phyloP scores from a whole-genome alignment of 2,329 filamentous ascomycete genomes.

The Alternaria longipes region DNA sequence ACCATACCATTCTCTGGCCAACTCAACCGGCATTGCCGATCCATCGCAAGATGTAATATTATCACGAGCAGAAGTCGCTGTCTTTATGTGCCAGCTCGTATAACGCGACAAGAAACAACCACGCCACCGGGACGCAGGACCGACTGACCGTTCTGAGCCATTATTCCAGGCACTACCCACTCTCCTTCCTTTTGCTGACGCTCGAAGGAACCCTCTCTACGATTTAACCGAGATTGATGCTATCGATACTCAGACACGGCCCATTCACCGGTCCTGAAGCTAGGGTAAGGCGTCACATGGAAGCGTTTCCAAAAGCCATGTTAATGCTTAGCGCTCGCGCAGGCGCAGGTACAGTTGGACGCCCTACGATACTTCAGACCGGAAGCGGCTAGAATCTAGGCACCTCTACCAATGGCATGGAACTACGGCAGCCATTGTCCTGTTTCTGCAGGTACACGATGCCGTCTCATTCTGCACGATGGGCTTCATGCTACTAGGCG shows the following conservation, averaged over 20 bases:
- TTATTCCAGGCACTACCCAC: conserved; percentile 6
- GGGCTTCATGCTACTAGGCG: conserved; percentile 38
- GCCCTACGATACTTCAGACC: conserved; percentile 20
- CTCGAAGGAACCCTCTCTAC: conserved; percentile 7
- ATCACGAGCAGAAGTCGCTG: conserved; percentile 1
- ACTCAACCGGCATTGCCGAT: neutral
- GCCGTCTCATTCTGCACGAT: conserved; percentile 30
- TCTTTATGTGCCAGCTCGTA: neutral
- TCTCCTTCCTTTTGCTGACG: conserved; percentile 1
- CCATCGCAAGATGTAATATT: neutral
- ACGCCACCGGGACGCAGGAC: conserved; percentile 26
- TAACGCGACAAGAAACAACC: neutral
- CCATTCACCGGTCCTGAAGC: conserved; percentile 34
- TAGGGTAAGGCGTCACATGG: conserved; percentile 27
- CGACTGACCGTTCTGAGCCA: conserved; percentile 24
- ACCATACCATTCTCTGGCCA: neutral
- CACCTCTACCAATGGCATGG: conserved; percentile 25
- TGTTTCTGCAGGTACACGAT: conserved; percentile 37
- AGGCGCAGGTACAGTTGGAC: conserved; percentile 25
- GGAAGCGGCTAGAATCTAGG: conserved; percentile 27
- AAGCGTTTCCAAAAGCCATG: conserved; percentile 27
- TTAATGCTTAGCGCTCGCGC: conserved; percentile 31
- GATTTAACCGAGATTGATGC: conserved; percentile 39
- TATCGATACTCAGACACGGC: conserved; percentile 26
- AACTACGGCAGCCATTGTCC: conserved; percentile 9